phyloP scores from a whole-genome alignment of 1,284 basidiomycete genomes.

The Coriolopsis trogii region DNA sequence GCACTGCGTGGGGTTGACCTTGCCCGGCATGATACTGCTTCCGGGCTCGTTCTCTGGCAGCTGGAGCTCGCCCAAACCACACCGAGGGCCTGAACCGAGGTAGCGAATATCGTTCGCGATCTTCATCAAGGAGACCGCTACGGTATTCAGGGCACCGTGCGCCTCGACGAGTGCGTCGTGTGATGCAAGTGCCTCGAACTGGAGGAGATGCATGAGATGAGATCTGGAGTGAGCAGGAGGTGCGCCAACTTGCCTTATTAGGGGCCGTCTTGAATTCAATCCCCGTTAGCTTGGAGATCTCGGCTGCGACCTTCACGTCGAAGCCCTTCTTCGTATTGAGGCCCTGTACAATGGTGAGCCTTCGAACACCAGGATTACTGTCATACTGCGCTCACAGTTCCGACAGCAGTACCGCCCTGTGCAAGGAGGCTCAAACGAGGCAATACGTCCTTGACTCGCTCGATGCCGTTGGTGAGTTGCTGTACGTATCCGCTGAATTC shows the following conservation, averaged over 20 bases:
- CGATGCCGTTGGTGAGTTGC: constrained; percentile 92
- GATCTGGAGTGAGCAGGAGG: not conserved
- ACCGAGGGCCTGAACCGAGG: constrained; percentile 96
- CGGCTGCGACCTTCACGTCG: constrained; percentile 91
- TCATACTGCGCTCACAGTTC: constrained; percentile 89
- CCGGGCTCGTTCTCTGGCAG: constrained; percentile 99
- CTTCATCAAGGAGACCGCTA: constrained; percentile 98
- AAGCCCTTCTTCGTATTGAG: constrained; percentile 98
- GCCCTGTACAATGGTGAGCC: constrained; percentile 55
- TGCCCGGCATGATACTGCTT: constrained; percentile 99
- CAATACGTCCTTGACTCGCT: constrained; percentile 80
- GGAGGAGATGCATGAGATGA: constrained; percentile 12
- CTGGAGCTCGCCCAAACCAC: constrained; percentile 93
- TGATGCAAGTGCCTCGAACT: constrained; percentile 96
- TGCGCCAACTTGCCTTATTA: constrained; percentile 75
- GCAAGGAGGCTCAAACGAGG: constrained; percentile 91
- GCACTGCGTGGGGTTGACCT: constrained; percentile 99
- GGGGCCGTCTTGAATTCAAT: constrained; percentile 94
- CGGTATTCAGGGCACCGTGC: constrained; percentile 93
- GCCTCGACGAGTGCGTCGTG: constrained; percentile 98
- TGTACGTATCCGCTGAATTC: constrained; percentile 99
- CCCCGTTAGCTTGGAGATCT: constrained; percentile 92
- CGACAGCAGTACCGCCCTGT: constrained; percentile 98
- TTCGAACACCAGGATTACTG: too few relatives aligned
- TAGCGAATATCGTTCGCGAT: constrained; percentile 99